Conservation (phyloP, 2,329 filamentous ascomycete species). For the Penicillium polonicum region DNA sequence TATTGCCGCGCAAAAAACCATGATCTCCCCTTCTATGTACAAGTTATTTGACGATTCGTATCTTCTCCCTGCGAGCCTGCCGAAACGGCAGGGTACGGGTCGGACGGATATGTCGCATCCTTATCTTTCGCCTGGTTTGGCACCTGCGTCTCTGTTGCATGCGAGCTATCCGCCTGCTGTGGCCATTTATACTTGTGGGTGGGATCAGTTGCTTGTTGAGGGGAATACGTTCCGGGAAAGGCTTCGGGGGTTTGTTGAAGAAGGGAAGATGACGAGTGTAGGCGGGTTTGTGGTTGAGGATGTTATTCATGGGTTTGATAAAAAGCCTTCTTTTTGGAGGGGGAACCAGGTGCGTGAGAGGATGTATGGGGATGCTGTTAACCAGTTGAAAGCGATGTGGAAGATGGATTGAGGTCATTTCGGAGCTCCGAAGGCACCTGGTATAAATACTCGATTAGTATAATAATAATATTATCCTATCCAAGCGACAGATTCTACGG, state of each 20-base stretch:
- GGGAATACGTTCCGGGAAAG: conserved; percentile 21
- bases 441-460: too few species aligned
- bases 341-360: conserved; percentile 12
- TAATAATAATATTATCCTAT: too few species aligned
- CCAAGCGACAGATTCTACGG: too few species aligned
- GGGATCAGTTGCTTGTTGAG: conserved; percentile 24
- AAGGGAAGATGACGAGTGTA: conserved; percentile 14
- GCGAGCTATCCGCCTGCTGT: conserved; percentile 16
- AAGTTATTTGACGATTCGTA: conserved; percentile 22
- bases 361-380: conserved; percentile 22
- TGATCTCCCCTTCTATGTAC: conserved; percentile 11
- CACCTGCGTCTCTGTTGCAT: conserved; percentile 8
- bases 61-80: conserved; percentile 9
- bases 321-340: conserved; percentile 20
- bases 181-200: conserved; percentile 24
- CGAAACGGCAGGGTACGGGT: not conserved
- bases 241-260: conserved; percentile 11
- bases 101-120: conserved; percentile 20
- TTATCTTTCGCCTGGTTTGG: conserved; percentile 22
- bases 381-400: conserved; percentile 21
- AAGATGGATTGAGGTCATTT: not conserved
- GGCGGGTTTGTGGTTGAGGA: conserved; percentile 19
- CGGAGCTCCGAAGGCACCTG: not conserved
- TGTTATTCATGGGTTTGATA: conserved; percentile 24
- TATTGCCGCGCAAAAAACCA: conserved; percentile 7